Evolutionary conservation across 1,284 basidiomycete genomes (phyloP).

Genomic region (Malassezia psittaci): DNA sequence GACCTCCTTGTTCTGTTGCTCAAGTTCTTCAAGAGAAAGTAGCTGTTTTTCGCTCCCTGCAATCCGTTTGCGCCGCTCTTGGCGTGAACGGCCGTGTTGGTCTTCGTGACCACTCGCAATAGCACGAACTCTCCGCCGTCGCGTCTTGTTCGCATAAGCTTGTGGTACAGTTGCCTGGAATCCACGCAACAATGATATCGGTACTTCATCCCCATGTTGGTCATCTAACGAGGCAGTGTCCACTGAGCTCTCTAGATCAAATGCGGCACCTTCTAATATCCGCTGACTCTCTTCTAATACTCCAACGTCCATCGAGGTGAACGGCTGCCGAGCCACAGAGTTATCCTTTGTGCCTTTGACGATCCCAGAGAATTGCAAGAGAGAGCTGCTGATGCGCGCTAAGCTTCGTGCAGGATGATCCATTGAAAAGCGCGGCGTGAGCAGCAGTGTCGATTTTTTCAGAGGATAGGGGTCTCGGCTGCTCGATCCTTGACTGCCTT

Average conservation of each 20-base stretch:
- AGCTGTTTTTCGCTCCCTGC: neutral
- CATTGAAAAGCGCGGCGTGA: slow-evolving; percentile 34
- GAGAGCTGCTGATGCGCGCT: slow-evolving; percentile 34
- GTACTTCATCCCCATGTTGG: slow-evolving; percentile 16
- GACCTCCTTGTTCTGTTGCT: slow-evolving; percentile 38
- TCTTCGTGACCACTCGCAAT: neutral
- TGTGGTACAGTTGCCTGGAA: slow-evolving; percentile 44
- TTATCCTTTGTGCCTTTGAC: neutral
- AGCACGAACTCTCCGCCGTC: slow-evolving; percentile 31
- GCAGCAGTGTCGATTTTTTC: slow-evolving; percentile 29
- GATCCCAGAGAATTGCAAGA: slow-evolving; percentile 19
- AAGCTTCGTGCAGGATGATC: slow-evolving; percentile 36
- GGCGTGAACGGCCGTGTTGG: slow-evolving; percentile 9
- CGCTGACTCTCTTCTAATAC: slow-evolving; percentile 42
- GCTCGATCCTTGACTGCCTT: slow-evolving; percentile 27
- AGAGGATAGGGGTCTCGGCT: slow-evolving; percentile 23
- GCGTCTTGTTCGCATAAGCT: slow-evolving; percentile 27
- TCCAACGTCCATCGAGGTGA: slow-evolving; percentile 37
- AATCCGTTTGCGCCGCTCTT: neutral
- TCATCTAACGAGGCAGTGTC: slow-evolving; percentile 7
- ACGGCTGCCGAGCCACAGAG: neutral
- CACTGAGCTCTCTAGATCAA: slow-evolving; percentile 22
- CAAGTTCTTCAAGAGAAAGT: slow-evolving; percentile 37
- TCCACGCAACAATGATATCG: slow-evolving; percentile 42
- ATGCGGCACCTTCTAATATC: slow-evolving; percentile 31